phyloP scores from a whole-genome alignment of 495 filamentous ascomycete genomes.

The Xylaria telfairii region DNA sequence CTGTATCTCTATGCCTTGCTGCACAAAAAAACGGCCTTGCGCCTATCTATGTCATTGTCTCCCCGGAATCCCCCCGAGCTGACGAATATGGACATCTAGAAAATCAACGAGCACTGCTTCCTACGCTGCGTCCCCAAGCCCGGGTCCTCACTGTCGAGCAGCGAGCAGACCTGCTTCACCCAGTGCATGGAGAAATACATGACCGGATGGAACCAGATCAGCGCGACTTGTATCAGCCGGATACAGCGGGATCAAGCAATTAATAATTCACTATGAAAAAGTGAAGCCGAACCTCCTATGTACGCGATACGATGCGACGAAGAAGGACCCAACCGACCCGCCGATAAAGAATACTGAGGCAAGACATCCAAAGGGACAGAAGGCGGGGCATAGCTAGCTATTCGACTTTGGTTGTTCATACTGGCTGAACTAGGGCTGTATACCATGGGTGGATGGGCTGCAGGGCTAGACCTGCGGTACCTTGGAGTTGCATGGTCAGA shows the following conservation, averaged over 20 bases:
- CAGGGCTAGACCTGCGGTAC: neutral
- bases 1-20: neutral
- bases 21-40: neutral
- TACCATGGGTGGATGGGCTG: neutral
- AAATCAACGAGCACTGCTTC: conserved; percentile 97
- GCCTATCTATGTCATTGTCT: neutral
- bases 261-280: neutral
- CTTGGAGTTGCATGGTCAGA: neutral
- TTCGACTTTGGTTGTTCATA: neutral
- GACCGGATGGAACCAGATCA: conserved; percentile 86
- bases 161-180: conserved; percentile 77
- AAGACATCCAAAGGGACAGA: neutral
- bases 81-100: conserved; percentile 66
- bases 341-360: neutral
- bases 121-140: conserved; percentile 89
- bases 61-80: neutral
- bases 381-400: neutral
- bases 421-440: neutral
- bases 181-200: conserved; percentile 99
- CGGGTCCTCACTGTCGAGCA: conserved; percentile 73
- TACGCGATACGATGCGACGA: neutral
- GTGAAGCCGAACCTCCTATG: neutral
- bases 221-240: conserved; percentile 72
- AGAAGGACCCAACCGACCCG: neutral
- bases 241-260: conserved; percentile 64